Percentiles rank a stretch among this genome's conserved stretches.
Evolutionary conservation across 2,329 filamentous ascomycete species (phyloP).

Genomic region (Gnomoniopsis smithogilvyi): DNA sequence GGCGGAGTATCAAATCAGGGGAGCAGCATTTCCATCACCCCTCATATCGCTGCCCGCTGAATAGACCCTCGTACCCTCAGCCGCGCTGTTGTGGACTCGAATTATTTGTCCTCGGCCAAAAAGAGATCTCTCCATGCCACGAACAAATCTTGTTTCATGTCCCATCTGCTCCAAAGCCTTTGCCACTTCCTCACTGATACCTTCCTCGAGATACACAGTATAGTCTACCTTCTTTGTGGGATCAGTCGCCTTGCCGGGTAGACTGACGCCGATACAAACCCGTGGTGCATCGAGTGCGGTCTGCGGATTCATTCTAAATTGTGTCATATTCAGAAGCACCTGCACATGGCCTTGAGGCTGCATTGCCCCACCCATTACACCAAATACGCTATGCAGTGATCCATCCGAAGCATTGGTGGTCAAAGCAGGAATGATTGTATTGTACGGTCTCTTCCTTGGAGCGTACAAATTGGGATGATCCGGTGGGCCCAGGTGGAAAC

Average conservation of each 20-base stretch:
- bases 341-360: slow-evolving; percentile 95
- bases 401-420: slow-evolving; percentile 72
- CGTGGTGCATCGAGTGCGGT: slow-evolving; percentile 83
- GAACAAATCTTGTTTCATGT: slow-evolving; percentile 66
- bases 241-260: slow-evolving; percentile 45
- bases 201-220: slow-evolving; percentile 76
- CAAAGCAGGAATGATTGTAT: slow-evolving; percentile 92
- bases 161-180: slow-evolving; percentile 65
- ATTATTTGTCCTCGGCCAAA: slow-evolving; percentile 89
- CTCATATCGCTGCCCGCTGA: slow-evolving; percentile 84
- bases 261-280: slow-evolving; percentile 75
- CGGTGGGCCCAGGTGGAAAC: slow-evolving; percentile 65
- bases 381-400: slow-evolving; percentile 76
- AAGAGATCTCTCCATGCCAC: slow-evolving; percentile 59
- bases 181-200: slow-evolving; percentile 64
- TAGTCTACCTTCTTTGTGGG: slow-evolving; percentile 55
- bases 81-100: slow-evolving; percentile 62
- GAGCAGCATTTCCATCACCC: slow-evolving; percentile 67
- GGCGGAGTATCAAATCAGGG: slow-evolving; percentile 17
- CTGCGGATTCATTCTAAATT: slow-evolving; percentile 78
- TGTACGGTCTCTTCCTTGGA: slow-evolving; percentile 83
- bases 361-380: slow-evolving; percentile 97
- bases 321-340: slow-evolving; percentile 82
- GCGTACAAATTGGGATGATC: slow-evolving; percentile 76
- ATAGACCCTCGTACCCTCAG: slow-evolving; percentile 68